Base-by-base conservation (phyloP, 495 filamentous ascomycete genomes). In the Trichoderma asperelloides region DNA sequence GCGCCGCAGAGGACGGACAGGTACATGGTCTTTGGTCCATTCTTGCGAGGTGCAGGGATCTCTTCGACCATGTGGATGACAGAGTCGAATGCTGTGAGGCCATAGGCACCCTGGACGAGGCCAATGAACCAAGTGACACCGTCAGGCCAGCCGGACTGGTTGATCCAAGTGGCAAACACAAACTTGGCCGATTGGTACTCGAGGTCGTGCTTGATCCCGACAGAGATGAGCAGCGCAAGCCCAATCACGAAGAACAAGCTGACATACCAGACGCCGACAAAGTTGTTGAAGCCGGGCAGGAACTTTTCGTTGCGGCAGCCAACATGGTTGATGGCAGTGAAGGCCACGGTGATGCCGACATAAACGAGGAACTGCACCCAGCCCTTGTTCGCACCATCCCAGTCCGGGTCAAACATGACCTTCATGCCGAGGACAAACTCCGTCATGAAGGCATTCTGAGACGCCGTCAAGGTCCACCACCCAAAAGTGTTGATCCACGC, bases 401-500 rank as follows among this genome's bases (percentile, higher is more conserved):
- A 80, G 13, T 73, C 55, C 0, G 68, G 71, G 60, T 76, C 69
- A 62, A 80, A 81, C 77, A 81, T 76, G 62, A 77, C 69, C 62
- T 80, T 80, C 78, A 81, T 80, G 3, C 79, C 78, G 4, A 81
- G 72, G 27, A 80, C 68, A 41, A 81, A 81, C 63, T 80, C 76
- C 16, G 79, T 78, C 78, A 81, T 81, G 70, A 81, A 81, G 0
- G 78, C 78, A 62, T 80, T 72, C 67, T 80, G 78, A 0, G 78
- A 80, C 0, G 79, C 79, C 0, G 77, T 76, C 23, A 81, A 68
- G 7, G 79, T 80, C 79, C 79, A 81, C 79, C 79, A 81, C 6
- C 79, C 78, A 67, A 80, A 81, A 12, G 76, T 79, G 68, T 81
- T 80, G 69, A 81, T 80, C 79, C 79, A 80, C 0, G 79, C 79